A percentile compares a stretch with the other conserved stretches of the same genome.
Evolutionary conservation across 805 yeast species (phyloP).

Genomic region (Sugiyamaella qingdaonensis): DNA sequence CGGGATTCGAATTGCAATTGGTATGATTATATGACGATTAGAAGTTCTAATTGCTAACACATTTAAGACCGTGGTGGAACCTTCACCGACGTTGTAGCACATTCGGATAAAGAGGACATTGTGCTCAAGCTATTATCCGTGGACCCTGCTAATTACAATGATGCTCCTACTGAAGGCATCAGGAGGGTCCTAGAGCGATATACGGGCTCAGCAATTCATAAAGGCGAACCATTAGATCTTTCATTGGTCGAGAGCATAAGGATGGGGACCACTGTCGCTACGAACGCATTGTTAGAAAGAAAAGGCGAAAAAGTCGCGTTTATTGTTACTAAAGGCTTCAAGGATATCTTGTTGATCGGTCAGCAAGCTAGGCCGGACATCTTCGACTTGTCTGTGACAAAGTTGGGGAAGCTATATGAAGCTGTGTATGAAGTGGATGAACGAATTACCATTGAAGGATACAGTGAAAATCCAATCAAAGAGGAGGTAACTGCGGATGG

Average conservation of each 20-base stretch:
- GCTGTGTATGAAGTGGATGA: slow-evolving; percentile 83
- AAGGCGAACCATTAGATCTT: slow-evolving; percentile 53
- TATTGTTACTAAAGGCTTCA: slow-evolving; percentile 83
- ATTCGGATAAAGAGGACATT: slow-evolving; percentile 49
- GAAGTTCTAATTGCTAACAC: neutral
- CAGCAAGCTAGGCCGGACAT: slow-evolving; percentile 89
- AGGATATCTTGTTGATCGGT: slow-evolving; percentile 78
- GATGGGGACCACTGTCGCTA: slow-evolving; percentile 95
- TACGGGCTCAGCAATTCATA: slow-evolving; percentile 51
- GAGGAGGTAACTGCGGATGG: slow-evolving; percentile 24
- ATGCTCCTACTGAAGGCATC: slow-evolving; percentile 92
- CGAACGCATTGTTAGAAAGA: slow-evolving; percentile 88
- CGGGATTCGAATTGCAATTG: slow-evolving; percentile 23
- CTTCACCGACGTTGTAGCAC: slow-evolving; percentile 73
- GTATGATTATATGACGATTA: slow-evolving; percentile 9
- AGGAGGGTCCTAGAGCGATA: slow-evolving; percentile 66
- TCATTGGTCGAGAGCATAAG: slow-evolving; percentile 59
- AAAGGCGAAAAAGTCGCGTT: slow-evolving; percentile 88
- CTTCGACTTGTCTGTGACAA: slow-evolving; percentile 73
- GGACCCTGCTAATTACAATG: slow-evolving; percentile 81
- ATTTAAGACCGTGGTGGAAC: slow-evolving; percentile 71
- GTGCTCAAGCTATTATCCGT: slow-evolving; percentile 80
- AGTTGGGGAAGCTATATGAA: slow-evolving; percentile 68
- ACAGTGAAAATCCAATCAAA: slow-evolving; percentile 63
- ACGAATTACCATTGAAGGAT: slow-evolving; percentile 79